A percentile compares a stretch with the other conserved stretches of the same genome.
These are phyloP conservation scores for Artemisia annua DNA, from an alignment of 129 eudicot species.

Conservation along the genomic window DNA sequence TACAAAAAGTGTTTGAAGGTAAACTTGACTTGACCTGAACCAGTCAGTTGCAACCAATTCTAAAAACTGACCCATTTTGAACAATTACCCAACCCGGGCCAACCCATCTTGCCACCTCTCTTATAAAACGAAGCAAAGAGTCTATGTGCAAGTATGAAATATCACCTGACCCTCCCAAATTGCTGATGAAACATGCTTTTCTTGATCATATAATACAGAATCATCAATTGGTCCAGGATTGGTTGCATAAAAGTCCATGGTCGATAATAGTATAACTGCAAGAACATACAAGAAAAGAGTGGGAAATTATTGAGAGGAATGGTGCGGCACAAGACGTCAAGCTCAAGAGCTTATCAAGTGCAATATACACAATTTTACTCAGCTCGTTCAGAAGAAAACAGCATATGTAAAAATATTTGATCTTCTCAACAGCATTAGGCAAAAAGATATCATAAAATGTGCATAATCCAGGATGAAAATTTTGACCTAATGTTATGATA, in stretches of 20 bases:
- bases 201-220: slow-evolving; percentile 90
- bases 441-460: not conserved
- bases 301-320: slow-evolving; percentile 17
- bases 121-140: slow-evolving; percentile 16
- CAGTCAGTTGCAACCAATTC: not conserved
- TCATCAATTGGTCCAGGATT: slow-evolving; percentile 93
- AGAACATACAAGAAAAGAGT: slow-evolving; percentile 13
- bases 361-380: slow-evolving; percentile 3
- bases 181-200: slow-evolving; percentile 95
- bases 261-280: slow-evolving; percentile 28
- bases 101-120: slow-evolving; percentile 11
- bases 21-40: not conserved
- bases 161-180: slow-evolving; percentile 98
- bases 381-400: not conserved
- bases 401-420: not conserved
- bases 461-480: not conserved
- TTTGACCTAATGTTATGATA: too few species aligned
- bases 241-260: slow-evolving; percentile 76
- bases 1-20: slow-evolving; percentile 10
- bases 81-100: not conserved
- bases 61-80: not conserved
- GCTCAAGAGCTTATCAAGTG: not conserved
- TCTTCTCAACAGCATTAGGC: not conserved
- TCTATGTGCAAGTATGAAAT: not conserved
- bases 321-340: slow-evolving; percentile 3